Evolutionary conservation across 495 filamentous ascomycete species (phyloP).

Genomic region (Hypoxylon lenormandii): DNA sequence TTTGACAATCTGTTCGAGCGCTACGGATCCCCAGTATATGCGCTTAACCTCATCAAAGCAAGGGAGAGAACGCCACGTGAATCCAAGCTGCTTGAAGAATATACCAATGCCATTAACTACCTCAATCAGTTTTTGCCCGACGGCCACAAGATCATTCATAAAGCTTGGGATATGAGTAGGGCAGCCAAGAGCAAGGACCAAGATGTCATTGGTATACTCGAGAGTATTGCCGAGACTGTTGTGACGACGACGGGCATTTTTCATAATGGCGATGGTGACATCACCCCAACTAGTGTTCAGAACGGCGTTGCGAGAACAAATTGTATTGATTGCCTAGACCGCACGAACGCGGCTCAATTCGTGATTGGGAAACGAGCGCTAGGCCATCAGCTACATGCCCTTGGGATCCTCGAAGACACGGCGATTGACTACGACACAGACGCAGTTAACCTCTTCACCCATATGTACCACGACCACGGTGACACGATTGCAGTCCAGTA

Average conservation of each 20-base stretch:
- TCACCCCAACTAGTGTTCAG: conserved; percentile 75
- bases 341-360: conserved; percentile 97
- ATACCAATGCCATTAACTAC: conserved; percentile 86
- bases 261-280: conserved; percentile 81
- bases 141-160: conserved; percentile 87
- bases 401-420: conserved; percentile 84
- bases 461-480: conserved; percentile 97
- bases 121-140: conserved; percentile 92
- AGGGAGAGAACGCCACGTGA: conserved; percentile 91
- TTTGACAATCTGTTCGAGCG: conserved; percentile 96
- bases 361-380: conserved; percentile 97
- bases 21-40: conserved; percentile 91
- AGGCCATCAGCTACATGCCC: conserved; percentile 89
- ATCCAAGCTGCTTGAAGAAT: conserved; percentile 89
- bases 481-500: conserved; percentile 98
- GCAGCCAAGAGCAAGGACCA: conserved; percentile 94
- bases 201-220: conserved; percentile 92
- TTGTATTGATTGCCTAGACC: conserved; percentile 96
- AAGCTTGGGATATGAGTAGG: conserved; percentile 97
- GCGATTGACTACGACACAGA: conserved; percentile 93
- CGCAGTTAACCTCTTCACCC: conserved; percentile 92
- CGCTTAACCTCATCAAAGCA: conserved; percentile 92
- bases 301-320: conserved; percentile 95
- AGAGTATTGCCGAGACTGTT: conserved; percentile 87
- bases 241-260: conserved; percentile 90